Conservation (phyloP, 1,139 yeast species). For the Hemisphaericaspora lyxosophila region DNA sequence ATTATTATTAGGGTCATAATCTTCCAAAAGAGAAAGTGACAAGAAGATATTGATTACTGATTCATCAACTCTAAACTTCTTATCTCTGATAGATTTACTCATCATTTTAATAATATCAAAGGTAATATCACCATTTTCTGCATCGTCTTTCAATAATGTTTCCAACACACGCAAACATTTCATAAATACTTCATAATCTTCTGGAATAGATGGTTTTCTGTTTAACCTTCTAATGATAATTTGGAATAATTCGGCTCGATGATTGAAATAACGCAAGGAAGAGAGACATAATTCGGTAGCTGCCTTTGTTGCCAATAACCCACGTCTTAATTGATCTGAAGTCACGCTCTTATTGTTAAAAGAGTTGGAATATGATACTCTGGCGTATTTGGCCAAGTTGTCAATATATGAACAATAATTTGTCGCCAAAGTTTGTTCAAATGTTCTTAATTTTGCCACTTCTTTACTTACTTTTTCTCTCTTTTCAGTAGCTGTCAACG, state of each 20-base stretch:
- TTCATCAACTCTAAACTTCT: constrained; percentile 81
- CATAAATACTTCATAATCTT: constrained; percentile 52
- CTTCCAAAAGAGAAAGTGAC: constrained; percentile 72
- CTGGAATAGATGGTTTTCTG: constrained; percentile 46
- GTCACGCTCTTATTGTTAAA: constrained; percentile 39
- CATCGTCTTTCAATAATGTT: constrained; percentile 63
- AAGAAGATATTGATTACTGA: constrained; percentile 73
- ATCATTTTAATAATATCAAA: constrained; percentile 68
- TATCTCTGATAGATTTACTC: constrained; percentile 67
- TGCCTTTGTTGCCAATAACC: constrained; percentile 65
- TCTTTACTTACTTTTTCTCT: constrained; percentile 83
- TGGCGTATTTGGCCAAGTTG: constrained; percentile 45
- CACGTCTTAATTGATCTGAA: constrained; percentile 44
- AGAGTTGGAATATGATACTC: constrained; percentile 40
- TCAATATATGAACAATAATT: constrained; percentile 73
- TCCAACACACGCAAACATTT: constrained; percentile 68
- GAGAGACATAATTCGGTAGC: constrained; percentile 71
- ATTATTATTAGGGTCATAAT: constrained; percentile 68
- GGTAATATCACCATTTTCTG: constrained; percentile 76
- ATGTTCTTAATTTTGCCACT: constrained; percentile 68
- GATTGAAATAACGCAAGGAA: constrained; percentile 77
- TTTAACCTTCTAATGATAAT: constrained; percentile 67
- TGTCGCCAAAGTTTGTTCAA: constrained; percentile 73
- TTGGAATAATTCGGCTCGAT: constrained; percentile 66
- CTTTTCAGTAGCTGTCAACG: constrained; percentile 76